Percentiles rank a stretch among this genome's conserved stretches.
Conservation (phyloP, 768 basidiomycete species). For the Tricholoma sp. region DNA sequence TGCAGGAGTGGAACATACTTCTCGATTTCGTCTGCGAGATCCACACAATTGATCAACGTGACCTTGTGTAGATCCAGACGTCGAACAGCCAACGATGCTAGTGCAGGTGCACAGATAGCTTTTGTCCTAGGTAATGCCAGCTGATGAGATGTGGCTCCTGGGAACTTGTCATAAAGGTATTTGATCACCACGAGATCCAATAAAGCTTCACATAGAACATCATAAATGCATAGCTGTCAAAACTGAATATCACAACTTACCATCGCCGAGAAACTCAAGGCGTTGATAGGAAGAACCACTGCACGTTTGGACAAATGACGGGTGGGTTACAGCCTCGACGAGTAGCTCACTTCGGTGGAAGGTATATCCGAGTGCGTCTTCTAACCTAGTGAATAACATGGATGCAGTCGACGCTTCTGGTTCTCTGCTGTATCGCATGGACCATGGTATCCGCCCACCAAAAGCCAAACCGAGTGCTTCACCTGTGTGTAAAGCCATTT, state of each 20-base stretch:
- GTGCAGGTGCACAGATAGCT: constrained; percentile 68
- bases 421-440: constrained; percentile 41
- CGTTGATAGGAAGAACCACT: constrained; percentile 73
- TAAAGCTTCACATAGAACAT: constrained; percentile 41
- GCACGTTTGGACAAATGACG: constrained; percentile 53
- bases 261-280: constrained; percentile 86
- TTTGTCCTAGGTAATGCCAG: constrained; percentile 67
- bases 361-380: constrained; percentile 63
- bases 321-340: constrained; percentile 81
- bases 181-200: constrained; percentile 68
- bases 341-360: constrained; percentile 63
- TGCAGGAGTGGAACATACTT: constrained; percentile 58
- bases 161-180: constrained; percentile 67
- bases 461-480: constrained; percentile 63
- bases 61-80: constrained; percentile 64
- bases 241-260: constrained; percentile 35
- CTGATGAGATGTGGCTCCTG: constrained; percentile 68
- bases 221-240: constrained; percentile 5
- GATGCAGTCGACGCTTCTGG: constrained; percentile 31
- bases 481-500: constrained; percentile 62
- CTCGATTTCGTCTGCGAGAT: constrained; percentile 60
- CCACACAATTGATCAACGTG: constrained; percentile 63
- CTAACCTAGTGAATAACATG: constrained; percentile 46
- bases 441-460: constrained; percentile 70
- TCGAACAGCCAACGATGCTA: constrained; percentile 66